Percentiles rank a stretch among this genome's conserved stretches.
phyloP scores from a whole-genome alignment of 805 yeast genomes.

The Metschnikowia shivogae region DNA sequence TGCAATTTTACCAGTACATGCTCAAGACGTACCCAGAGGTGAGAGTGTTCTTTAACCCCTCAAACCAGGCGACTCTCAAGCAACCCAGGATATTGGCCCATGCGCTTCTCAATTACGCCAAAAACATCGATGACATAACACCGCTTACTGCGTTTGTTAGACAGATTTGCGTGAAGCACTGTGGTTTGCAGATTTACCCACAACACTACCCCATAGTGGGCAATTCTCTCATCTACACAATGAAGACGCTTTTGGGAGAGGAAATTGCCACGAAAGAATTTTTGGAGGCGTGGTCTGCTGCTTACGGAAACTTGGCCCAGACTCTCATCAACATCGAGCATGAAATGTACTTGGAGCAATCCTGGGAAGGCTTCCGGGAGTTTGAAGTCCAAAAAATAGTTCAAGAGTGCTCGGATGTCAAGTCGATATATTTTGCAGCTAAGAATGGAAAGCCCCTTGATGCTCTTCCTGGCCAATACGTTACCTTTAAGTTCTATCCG shows the following conservation, averaged over 20 bases:
- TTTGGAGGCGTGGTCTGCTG: conserved; percentile 59
- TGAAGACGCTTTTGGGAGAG: conserved; percentile 51
- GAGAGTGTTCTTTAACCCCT: conserved; percentile 54
- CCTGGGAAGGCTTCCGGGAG: conserved; percentile 57
- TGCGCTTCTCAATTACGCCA: conserved; percentile 58
- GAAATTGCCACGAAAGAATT: conserved; percentile 52
- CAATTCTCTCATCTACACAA: conserved; percentile 47
- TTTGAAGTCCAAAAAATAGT: conserved; percentile 43
- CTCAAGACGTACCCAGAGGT: conserved; percentile 50
- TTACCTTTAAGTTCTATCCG: conserved; percentile 34
- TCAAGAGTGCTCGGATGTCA: conserved; percentile 45
- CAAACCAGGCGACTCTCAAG: conserved; percentile 49
- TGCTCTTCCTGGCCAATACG: conserved; percentile 45
- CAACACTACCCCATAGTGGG: conserved; percentile 71
- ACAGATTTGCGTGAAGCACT: conserved; percentile 62
- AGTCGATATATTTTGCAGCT: conserved; percentile 45
- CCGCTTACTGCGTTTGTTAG: conserved; percentile 51
- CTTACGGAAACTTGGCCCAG: conserved; percentile 61
- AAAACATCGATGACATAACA: conserved; percentile 55
- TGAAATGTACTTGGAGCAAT: conserved; percentile 36
- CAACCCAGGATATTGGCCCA: conserved; percentile 66
- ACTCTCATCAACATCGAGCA: conserved; percentile 54
- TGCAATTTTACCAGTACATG: conserved; percentile 54
- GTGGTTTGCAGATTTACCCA: conserved; percentile 56
- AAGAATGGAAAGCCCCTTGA: conserved; percentile 25